Evolutionary conservation across 1,284 basidiomycete species (phyloP).

Genomic region (Malassezia slooffiae): DNA sequence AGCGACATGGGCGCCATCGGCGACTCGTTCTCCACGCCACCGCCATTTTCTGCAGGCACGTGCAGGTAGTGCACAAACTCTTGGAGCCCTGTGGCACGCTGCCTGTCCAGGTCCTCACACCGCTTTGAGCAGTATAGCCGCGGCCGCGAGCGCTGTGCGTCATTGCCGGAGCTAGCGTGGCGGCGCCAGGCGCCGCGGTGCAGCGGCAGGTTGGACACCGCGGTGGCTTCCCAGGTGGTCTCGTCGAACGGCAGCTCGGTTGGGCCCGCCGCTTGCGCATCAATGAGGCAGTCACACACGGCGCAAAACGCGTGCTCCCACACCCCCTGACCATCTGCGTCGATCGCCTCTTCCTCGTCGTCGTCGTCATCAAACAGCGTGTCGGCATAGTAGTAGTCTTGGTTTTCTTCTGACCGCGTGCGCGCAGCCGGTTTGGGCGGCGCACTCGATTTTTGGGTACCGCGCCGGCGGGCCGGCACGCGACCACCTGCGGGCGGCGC

Average conservation of each 20-base stretch:
- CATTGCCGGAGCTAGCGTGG: too few relatives aligned
- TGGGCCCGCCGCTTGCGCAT: background rate
- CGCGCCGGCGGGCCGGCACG: too few relatives aligned
- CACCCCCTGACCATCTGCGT: slow-evolving; percentile 12
- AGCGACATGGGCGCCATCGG: too few relatives aligned
- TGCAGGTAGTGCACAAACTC: slow-evolving; percentile 15
- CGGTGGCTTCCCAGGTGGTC: slow-evolving; percentile 5
- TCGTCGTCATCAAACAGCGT: too few relatives aligned
- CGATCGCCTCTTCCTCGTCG: slow-evolving; percentile 1
- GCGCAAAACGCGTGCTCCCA: slow-evolving; percentile 15
- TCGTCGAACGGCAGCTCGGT: background rate
- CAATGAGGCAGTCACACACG: slow-evolving; percentile 15
- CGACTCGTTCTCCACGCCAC: too few relatives aligned
- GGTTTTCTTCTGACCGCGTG: too few relatives aligned
- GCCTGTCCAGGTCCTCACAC: slow-evolving; percentile 7
- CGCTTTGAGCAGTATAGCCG: slow-evolving; percentile 11
- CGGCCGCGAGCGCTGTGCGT: background rate
- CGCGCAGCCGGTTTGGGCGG: too few relatives aligned
- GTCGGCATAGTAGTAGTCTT: too few relatives aligned
- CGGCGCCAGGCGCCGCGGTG: too few relatives aligned
- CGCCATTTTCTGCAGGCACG: too few relatives aligned
- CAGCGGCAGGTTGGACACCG: slow-evolving; percentile 5
- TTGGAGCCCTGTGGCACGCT: background rate
- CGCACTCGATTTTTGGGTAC: too few relatives aligned
- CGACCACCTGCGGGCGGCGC: too few relatives aligned